Conservation (phyloP, 164 flowering plant species). For the Saururus chinensis region DNA sequence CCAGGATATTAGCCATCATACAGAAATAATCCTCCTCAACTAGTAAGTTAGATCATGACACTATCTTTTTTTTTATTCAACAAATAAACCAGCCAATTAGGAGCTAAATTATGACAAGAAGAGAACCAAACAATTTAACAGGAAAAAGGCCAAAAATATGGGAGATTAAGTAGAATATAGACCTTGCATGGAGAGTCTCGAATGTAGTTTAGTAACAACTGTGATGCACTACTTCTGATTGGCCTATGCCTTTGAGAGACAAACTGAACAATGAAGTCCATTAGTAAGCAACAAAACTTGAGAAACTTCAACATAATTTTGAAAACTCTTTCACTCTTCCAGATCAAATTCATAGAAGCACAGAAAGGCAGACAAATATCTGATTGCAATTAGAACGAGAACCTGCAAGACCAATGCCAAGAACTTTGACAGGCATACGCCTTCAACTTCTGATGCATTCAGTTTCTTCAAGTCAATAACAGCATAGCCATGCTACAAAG, state of each 20-base stretch:
- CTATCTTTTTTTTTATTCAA: not conserved
- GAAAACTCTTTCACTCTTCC: not conserved
- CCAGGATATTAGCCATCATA: too few relatives aligned
- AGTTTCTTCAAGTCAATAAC: conserved; percentile 53
- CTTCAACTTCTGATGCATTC: conserved; percentile 40
- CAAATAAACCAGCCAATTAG: conserved; percentile 1
- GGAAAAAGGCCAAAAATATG: conserved; percentile 3
- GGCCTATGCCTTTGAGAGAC: conserved; percentile 82
- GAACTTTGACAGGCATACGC: conserved; percentile 60
- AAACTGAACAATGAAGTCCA: conserved; percentile 31
- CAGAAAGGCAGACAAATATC: not conserved
- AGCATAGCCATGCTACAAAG: conserved; percentile 76
- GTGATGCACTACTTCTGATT: conserved; percentile 60
- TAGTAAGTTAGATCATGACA: too few relatives aligned
- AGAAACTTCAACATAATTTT: not conserved
- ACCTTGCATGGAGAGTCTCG: conserved; percentile 83
- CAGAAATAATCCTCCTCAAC: too few relatives aligned
- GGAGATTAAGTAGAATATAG: conserved; percentile 9
- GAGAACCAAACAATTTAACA: not conserved
- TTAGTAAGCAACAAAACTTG: not conserved
- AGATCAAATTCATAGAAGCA: not conserved
- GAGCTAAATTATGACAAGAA: conserved; percentile 1
- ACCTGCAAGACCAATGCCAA: conserved; percentile 67
- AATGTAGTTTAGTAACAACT: conserved; percentile 52
- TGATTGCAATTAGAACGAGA: not conserved